Percentiles rank a stretch among this genome's conserved stretches.
Evolutionary conservation across 2,329 filamentous ascomycete species (phyloP).

Genomic region (Alternaria sp.): DNA sequence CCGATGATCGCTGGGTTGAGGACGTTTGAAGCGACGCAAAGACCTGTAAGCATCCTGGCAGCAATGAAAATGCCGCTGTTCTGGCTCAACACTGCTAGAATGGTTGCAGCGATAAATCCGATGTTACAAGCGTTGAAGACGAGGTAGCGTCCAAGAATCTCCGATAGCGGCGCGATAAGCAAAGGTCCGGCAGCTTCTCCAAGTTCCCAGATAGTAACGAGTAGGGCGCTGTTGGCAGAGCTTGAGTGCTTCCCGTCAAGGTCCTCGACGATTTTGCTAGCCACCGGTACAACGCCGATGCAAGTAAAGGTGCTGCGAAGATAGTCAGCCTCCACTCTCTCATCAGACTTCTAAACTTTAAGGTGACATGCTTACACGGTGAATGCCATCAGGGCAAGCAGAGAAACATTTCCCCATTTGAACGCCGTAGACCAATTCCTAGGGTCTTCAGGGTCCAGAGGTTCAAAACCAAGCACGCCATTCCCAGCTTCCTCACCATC

Average conservation of each 20-base stretch:
- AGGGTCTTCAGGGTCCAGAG: constrained; percentile 42
- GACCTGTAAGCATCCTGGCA: constrained; percentile 56
- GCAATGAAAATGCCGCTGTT: constrained; percentile 53
- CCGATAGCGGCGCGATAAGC: constrained; percentile 47
- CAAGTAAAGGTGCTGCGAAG: constrained; percentile 49
- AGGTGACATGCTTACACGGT: constrained; percentile 40
- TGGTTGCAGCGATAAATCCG: constrained; percentile 56
- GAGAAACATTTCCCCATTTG: constrained; percentile 45
- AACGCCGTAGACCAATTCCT: constrained; percentile 43
- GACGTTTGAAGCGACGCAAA: constrained; percentile 61
- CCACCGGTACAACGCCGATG: constrained; percentile 50
- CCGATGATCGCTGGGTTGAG: constrained; percentile 70
- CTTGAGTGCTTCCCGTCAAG: constrained; percentile 38
- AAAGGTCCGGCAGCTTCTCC: constrained; percentile 49
- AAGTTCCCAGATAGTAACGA: constrained; percentile 51
- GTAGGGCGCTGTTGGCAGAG: constrained; percentile 39
- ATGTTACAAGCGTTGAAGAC: constrained; percentile 52
- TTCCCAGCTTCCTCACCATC: constrained; percentile 26
- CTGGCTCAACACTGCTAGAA: constrained; percentile 52
- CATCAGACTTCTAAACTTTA: neutral
- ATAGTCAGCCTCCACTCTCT: neutral
- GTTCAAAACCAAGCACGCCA: constrained; percentile 40
- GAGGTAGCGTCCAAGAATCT: constrained; percentile 45
- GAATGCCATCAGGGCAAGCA: constrained; percentile 48
- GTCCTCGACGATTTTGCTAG: constrained; percentile 43